Evolutionary conservation across 148 eudicot genomes (phyloP).

Genomic region (Dianthus caryophyllus): DNA sequence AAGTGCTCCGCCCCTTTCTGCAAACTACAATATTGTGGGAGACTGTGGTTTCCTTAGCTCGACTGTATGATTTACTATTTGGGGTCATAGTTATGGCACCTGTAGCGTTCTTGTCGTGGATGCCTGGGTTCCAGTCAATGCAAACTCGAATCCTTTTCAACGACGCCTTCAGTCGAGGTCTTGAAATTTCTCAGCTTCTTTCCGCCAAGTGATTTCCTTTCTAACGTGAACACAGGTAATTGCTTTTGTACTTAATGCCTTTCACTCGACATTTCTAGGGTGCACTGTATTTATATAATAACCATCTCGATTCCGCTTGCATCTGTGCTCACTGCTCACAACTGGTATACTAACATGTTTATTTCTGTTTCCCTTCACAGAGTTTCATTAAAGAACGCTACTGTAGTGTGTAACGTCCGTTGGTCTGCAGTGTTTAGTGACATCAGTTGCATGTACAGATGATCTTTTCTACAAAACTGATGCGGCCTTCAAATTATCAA

Average conservation of each 20-base stretch:
- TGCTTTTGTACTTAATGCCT: not conserved
- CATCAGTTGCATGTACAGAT: constrained; percentile 17
- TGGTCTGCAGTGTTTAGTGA: not conserved
- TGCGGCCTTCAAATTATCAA: constrained; percentile 59
- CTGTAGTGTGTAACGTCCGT: constrained; percentile 12
- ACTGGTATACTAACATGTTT: not conserved
- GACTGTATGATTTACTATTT: constrained; percentile 75
- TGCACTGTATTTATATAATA: not conserved
- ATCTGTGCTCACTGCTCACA: not conserved
- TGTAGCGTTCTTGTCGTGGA: constrained; percentile 84
- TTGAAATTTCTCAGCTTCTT: constrained; percentile 77
- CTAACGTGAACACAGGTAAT: constrained; percentile 41
- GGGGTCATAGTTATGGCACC: constrained; percentile 82
- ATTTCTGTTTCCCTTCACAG: constrained; percentile 18
- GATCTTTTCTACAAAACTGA: constrained; percentile 73
- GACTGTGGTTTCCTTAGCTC: constrained; percentile 79
- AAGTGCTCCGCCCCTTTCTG: constrained; percentile 80
- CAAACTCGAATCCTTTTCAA: constrained; percentile 91
- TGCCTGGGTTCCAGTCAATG: constrained; percentile 93
- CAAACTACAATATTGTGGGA: constrained; percentile 74
- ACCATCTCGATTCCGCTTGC: not conserved
- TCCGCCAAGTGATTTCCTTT: constrained; percentile 47
- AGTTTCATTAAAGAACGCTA: constrained; percentile 10
- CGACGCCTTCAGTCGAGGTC: constrained; percentile 92
- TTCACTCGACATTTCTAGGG: not conserved